These are phyloP conservation scores for Combretum micranthum DNA, from an alignment of 345 rosid species.

Conservation along the genomic window DNA sequence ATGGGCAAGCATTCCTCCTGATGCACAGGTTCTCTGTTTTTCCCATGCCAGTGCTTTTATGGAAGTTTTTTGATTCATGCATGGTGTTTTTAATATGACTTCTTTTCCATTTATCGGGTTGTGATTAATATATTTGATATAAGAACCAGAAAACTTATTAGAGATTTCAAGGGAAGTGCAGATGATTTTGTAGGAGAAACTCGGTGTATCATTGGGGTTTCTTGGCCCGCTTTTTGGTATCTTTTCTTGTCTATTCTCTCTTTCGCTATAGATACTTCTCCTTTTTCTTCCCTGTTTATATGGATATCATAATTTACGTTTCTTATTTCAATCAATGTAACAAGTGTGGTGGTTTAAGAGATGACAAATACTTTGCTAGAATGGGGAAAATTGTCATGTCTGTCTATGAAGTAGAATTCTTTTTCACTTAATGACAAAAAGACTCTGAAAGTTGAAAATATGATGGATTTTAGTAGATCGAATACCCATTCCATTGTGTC, in stretches of 20 bases:
- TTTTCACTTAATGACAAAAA: conserved; percentile 83
- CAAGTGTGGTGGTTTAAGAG: conserved; percentile 94
- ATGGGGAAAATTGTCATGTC: conserved; percentile 78
- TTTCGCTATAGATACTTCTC: background rate
- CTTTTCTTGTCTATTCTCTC: background rate
- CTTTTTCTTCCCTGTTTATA: background rate
- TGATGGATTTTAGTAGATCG: conserved; percentile 84
- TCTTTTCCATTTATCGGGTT: conserved; percentile 47
- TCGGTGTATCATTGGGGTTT: conserved; percentile 73
- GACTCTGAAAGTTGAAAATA: conserved; percentile 83
- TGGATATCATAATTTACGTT: background rate
- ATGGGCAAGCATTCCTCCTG: conserved; percentile 89
- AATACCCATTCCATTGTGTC: conserved; percentile 83
- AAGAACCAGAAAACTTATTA: conserved; percentile 83
- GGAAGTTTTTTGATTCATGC: background rate
- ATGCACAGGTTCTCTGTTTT: conserved; percentile 45
- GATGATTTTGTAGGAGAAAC: conserved; percentile 91
- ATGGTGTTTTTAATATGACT: background rate
- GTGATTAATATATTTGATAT: conserved; percentile 78
- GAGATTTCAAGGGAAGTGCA: conserved; percentile 94
- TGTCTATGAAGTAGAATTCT: conserved; percentile 85
- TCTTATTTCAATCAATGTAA: background rate
- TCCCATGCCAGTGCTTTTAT: background rate
- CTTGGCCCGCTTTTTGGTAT: conserved; percentile 92
- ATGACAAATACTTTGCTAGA: conserved; percentile 80